A percentile compares a stretch with the other conserved stretches of the same genome.
These are phyloP conservation scores for Tulasnella sp. DNA, from an alignment of 768 basidiomycete species.

Conservation along the genomic window DNA sequence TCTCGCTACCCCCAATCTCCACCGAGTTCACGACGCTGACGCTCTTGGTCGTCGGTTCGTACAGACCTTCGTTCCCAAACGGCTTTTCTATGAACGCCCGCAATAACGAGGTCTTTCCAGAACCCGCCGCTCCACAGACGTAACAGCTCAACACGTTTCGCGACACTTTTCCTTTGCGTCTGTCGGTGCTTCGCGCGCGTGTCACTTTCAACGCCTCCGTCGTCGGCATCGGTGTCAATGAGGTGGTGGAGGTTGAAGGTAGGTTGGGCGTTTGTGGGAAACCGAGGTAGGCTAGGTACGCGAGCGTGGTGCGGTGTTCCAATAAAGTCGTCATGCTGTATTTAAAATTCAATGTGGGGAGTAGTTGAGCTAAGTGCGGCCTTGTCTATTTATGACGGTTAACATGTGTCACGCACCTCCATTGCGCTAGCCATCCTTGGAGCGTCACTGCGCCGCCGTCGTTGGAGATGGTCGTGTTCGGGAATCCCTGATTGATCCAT, in stretches of 20 bases:
- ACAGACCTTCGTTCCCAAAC: constrained; percentile 39
- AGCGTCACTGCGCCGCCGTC: constrained; percentile 86
- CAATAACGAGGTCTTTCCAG: constrained; percentile 84
- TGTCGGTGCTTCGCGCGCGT: constrained; percentile 68
- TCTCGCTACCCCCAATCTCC: constrained; percentile 88
- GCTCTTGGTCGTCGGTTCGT: constrained; percentile 84
- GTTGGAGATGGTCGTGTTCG: constrained; percentile 78
- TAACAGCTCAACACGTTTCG: constrained; percentile 90
- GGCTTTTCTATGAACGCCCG: constrained; percentile 78
- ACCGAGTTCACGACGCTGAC: constrained; percentile 91
- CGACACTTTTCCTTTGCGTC: constrained; percentile 76
- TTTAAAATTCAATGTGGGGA: neutral
- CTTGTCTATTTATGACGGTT: neutral
- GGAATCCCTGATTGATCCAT: constrained; percentile 60
- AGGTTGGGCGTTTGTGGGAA: constrained; percentile 58
- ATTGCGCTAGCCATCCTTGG: constrained; percentile 96
- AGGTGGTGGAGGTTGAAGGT: constrained; percentile 14
- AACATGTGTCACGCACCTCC: constrained; percentile 54
- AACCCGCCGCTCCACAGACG: constrained; percentile 90
- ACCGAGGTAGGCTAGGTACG: constrained; percentile 91
- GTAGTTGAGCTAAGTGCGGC: no score
- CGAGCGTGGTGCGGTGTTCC: constrained; percentile 83
- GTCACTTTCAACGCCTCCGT: constrained; percentile 81
- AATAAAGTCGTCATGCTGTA: constrained; percentile 90
- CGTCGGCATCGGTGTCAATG: constrained; percentile 21